Conservation (phyloP, 2,329 filamentous ascomycete genomes). For the Botrytis pseudocinerea region DNA sequence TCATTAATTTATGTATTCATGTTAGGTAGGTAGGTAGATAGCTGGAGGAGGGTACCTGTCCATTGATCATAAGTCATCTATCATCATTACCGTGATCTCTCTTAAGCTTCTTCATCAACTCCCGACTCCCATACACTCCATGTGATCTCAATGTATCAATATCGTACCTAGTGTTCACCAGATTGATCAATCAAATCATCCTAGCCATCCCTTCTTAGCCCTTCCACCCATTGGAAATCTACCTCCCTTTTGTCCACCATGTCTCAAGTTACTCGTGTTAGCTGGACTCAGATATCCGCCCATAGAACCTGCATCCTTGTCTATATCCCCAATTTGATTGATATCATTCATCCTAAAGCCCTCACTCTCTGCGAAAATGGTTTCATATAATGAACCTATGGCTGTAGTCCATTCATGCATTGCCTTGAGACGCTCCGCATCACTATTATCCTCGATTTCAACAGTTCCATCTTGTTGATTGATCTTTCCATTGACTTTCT, state of each 20-base stretch:
- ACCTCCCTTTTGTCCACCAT: constrained; percentile 2
- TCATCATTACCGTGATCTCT: constrained; percentile 5
- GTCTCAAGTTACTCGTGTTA: neutral
- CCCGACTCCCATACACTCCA: neutral
- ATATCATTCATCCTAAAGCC: constrained; percentile 53
- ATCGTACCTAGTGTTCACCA: neutral
- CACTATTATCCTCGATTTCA: constrained; percentile 72
- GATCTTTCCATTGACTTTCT: constrained; percentile 82
- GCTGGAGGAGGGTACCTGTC: neutral
- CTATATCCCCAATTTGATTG: constrained; percentile 25
- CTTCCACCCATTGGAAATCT: neutral
- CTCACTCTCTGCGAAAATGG: constrained; percentile 76
- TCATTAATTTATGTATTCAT: constrained; percentile 2
- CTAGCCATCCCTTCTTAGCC: neutral
- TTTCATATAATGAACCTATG: constrained; percentile 66
- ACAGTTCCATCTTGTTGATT: constrained; percentile 85
- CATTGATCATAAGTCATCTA: constrained; percentile 15
- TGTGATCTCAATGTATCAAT: neutral
- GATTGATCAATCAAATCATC: neutral
- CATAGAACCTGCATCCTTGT: neutral
- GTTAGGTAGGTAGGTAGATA: neutral
- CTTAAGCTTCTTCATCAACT: neutral
- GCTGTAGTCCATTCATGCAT: constrained; percentile 72
- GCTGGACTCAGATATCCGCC: neutral
- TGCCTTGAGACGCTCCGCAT: constrained; percentile 72